phyloP scores from a whole-genome alignment of 176 grass and related monocot genomes.

The Luzula sylvatica region DNA sequence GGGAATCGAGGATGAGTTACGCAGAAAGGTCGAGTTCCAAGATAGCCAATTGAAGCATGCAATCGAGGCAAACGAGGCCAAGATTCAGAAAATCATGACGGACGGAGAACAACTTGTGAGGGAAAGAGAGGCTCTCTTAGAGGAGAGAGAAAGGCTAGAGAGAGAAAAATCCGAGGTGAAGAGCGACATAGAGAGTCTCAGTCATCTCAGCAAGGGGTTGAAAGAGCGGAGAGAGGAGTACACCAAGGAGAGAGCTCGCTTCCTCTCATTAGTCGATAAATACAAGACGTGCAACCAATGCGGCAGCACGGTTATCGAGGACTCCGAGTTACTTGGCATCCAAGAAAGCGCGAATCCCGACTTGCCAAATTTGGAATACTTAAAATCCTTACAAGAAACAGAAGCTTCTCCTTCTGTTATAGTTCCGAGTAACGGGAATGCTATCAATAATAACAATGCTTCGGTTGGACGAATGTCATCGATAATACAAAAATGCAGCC shows the following conservation, averaged over 20 bases:
- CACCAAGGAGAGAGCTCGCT: slow-evolving; percentile 42
- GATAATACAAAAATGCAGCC: slow-evolving; percentile 70
- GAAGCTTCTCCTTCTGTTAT: slow-evolving; percentile 12
- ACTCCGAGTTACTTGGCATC: slow-evolving; percentile 38
- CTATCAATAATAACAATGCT: slow-evolving; percentile 25
- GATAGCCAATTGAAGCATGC: slow-evolving; percentile 53
- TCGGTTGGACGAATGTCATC: slow-evolving; percentile 47
- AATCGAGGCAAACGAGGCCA: slow-evolving; percentile 46
- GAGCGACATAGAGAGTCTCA: slow-evolving; percentile 69
- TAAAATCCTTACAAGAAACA: slow-evolving; percentile 14
- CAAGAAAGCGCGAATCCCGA: slow-evolving; percentile 32
- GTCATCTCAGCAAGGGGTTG: slow-evolving; percentile 45
- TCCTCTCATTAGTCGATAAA: slow-evolving; percentile 45
- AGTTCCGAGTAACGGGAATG: slow-evolving; percentile 22
- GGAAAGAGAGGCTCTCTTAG: slow-evolving; percentile 43
- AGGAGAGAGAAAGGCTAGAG: slow-evolving; percentile 54
- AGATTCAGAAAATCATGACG: slow-evolving; percentile 54
- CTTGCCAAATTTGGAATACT: slow-evolving; percentile 43
- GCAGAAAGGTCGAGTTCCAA: slow-evolving; percentile 44
- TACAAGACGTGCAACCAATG: slow-evolving; percentile 77
- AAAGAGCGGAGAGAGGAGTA: slow-evolving; percentile 57
- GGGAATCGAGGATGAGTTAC: slow-evolving; percentile 47
- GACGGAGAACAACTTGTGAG: slow-evolving; percentile 44
- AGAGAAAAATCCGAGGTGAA: slow-evolving; percentile 62
- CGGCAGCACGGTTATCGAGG: slow-evolving; percentile 46